Evolutionary conservation across 257 asterid genomes (phyloP).

Genomic region (Lithospermum erythrorhizon): DNA sequence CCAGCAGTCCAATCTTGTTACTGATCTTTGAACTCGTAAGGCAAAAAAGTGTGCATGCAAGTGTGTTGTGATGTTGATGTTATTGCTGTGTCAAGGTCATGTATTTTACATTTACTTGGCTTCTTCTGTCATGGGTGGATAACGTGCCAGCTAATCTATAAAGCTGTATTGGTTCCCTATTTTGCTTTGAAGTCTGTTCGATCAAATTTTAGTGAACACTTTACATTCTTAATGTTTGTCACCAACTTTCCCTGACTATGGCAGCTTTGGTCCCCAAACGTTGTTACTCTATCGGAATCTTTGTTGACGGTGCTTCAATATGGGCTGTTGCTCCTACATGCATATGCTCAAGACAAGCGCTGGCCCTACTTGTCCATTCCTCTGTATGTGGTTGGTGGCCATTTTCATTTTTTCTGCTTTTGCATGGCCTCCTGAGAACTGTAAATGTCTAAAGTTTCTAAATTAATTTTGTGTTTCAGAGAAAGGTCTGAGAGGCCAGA

Average conservation of each 20-base stretch:
- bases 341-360: conserved; percentile 90
- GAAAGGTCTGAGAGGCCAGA: conserved; percentile 74
- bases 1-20: too few species aligned
- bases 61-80: too few species aligned
- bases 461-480: conserved; percentile 24
- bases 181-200: neutral
- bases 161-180: neutral
- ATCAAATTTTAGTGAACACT: neutral
- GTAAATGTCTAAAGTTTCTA: neutral
- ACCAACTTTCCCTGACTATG: conserved; percentile 9
- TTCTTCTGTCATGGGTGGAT: neutral
- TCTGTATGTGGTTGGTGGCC: conserved; percentile 40
- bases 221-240: neutral
- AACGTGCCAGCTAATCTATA: neutral
- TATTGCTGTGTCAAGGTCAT: too few species aligned
- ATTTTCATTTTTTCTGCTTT: conserved; percentile 2
- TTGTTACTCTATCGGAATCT: conserved; percentile 83
- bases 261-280: conserved; percentile 83
- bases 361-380: conserved; percentile 94
- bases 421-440: neutral
- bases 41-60: too few species aligned
- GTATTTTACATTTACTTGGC: too few species aligned
- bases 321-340: conserved; percentile 75
- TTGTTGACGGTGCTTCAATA: conserved; percentile 74
- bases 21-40: too few species aligned